phyloP scores from a whole-genome alignment of 495 filamentous ascomycete genomes.

The Penicillium arizonense region DNA sequence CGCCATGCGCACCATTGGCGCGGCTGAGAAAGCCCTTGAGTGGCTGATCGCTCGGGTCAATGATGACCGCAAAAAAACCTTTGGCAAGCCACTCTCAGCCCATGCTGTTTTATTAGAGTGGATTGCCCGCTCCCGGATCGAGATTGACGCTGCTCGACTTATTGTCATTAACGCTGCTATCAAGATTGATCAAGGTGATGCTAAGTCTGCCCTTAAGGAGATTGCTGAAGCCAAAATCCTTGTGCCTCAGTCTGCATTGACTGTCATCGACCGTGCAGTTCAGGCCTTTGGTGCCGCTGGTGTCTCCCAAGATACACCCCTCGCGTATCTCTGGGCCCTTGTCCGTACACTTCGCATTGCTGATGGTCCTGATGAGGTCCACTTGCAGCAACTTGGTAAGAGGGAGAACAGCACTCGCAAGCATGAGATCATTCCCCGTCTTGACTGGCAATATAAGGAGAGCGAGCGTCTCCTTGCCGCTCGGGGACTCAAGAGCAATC shows the following conservation, averaged over 20 bases:
- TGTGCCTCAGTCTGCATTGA: slow-evolving; percentile 73
- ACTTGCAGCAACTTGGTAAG: slow-evolving; percentile 84
- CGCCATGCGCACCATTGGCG: slow-evolving; percentile 87
- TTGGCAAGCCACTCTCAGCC: slow-evolving; percentile 73
- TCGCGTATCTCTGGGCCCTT: slow-evolving; percentile 82
- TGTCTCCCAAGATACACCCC: slow-evolving; percentile 85
- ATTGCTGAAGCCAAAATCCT: slow-evolving; percentile 87
- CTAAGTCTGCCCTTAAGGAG: slow-evolving; percentile 76
- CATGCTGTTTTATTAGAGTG: slow-evolving; percentile 93
- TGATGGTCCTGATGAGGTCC: slow-evolving; percentile 92
- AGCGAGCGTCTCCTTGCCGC: slow-evolving; percentile 64
- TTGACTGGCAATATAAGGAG: slow-evolving; percentile 62
- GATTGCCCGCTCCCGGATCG: slow-evolving; percentile 88
- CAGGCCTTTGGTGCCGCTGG: slow-evolving; percentile 84
- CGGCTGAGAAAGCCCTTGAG: slow-evolving; percentile 78
- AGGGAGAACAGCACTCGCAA: slow-evolving; percentile 73
- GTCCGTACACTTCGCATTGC: slow-evolving; percentile 81
- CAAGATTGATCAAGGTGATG: slow-evolving; percentile 80
- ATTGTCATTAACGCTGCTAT: slow-evolving; percentile 87
- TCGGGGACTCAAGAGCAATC: slow-evolving; percentile 55
- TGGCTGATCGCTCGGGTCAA: slow-evolving; percentile 90
- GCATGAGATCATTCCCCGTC: slow-evolving; percentile 57
- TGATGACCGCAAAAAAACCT: slow-evolving; percentile 80
- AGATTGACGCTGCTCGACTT: slow-evolving; percentile 84
- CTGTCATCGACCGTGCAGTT: slow-evolving; percentile 82